These are phyloP conservation scores for Serendipita sp. DNA, from an alignment of 1,284 basidiomycete species.

Conservation along the genomic window DNA sequence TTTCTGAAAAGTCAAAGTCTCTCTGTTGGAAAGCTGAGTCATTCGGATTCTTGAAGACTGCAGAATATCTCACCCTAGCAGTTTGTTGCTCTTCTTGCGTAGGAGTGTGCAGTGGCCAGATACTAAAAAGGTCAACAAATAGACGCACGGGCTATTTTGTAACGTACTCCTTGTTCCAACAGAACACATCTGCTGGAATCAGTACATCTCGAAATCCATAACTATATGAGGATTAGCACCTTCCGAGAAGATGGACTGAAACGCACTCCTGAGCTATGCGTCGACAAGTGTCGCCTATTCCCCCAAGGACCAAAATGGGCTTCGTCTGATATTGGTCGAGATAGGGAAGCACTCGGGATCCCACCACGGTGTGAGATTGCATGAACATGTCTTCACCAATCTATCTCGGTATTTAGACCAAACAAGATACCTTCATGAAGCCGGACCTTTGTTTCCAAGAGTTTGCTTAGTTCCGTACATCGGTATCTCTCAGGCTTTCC, in stretches of 20 bases:
- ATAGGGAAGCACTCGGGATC: conserved; percentile 33
- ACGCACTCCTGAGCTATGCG: conserved; percentile 64
- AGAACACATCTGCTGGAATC: conserved; percentile 75
- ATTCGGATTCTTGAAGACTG: conserved; percentile 11
- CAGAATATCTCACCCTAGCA: conserved; percentile 35
- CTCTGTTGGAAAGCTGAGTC: conserved; percentile 21
- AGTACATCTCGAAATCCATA: conserved; percentile 81
- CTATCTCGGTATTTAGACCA: conserved; percentile 24
- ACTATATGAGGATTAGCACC: conserved; percentile 25
- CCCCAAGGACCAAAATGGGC: conserved; percentile 78
- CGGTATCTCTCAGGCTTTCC: conserved; percentile 68
- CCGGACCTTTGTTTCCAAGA: conserved; percentile 56
- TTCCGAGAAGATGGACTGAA: conserved; percentile 9
- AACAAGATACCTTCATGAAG: background rate
- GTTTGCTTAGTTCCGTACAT: conserved; percentile 46
- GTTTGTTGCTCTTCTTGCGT: conserved; percentile 44
- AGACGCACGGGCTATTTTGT: background rate
- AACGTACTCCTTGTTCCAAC: conserved; percentile 62
- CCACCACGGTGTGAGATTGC: conserved; percentile 87
- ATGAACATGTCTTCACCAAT: conserved; percentile 63
- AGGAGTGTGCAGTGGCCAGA: conserved; percentile 76
- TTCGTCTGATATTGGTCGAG: conserved; percentile 48
- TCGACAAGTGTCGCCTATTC: conserved; percentile 56
- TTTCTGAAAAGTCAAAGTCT: conserved; percentile 55
- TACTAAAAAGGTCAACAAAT: conserved; percentile 26